Base-by-base conservation (phyloP, 2,329 filamentous ascomycete genomes). In the Colletotrichum paranaense region DNA sequence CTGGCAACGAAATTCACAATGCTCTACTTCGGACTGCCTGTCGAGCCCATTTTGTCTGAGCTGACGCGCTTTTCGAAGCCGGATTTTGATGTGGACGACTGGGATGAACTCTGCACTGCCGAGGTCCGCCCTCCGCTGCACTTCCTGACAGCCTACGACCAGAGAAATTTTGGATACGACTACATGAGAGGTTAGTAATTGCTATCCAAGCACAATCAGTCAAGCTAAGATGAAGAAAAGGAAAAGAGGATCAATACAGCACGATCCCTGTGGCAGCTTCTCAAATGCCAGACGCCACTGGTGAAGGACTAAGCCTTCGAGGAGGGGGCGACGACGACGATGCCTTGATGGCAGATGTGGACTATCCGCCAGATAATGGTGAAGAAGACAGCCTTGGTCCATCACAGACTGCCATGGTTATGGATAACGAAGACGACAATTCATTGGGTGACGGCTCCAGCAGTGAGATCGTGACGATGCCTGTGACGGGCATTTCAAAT, bases 11-110 rank as follows among this genome's bases (percentile, higher is more conserved):
- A 86, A 76, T 70, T 88, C 69, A 79, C 86, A 0, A 82, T 87
- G 79, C 78, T 86, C 57, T 87, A 84, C 76, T 88, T 87, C 72
- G 86, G 86, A 1, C 76, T 87, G 6, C 84, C 85, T 0, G 79
- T 87, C 3, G 84, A 83, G 62, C 85, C 86, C 0, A 75, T 85
- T 14, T 12, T 74, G 52, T 62, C 67, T 7, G 56, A 58, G 12
- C 72, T 81, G 9, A 55, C 75, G 1, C 72, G 75, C 4, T 49
- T 58, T 4, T n/a, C 78, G 32, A 79, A 80, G 53, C 76, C 79
- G 3, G 76, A 81, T 28, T 72, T 77, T 12, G 68, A 68, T 49
- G 68, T 73, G 22, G 66, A 68, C 11, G 76, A 77, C 38, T 75
- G 74, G n/a, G 75, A 74, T 2, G 69, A 72, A 24, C 75, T 77